Conservation (phyloP, 2,329 filamentous ascomycete genomes). For the Venturia asperata region DNA sequence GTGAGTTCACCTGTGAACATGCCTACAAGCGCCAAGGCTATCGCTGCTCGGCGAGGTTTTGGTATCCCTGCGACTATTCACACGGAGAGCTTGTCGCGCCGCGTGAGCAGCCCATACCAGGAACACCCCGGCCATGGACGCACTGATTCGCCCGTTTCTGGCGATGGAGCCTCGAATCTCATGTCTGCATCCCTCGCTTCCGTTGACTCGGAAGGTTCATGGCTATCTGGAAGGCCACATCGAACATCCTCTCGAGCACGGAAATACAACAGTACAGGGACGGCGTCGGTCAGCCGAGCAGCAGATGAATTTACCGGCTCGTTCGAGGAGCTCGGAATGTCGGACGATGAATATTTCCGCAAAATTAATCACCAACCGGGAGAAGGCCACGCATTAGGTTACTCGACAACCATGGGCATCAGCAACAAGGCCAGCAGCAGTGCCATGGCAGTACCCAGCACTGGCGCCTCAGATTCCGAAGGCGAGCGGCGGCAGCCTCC, state of each 20-base stretch:
- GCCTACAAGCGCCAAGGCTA: slow-evolving; percentile 31
- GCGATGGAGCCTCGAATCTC: slow-evolving; percentile 26
- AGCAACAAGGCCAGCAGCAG: slow-evolving; percentile 39
- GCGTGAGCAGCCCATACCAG: slow-evolving; percentile 21
- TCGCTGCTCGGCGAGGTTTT: slow-evolving; percentile 36
- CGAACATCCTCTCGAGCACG: slow-evolving; percentile 41
- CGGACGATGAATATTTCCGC: slow-evolving; percentile 69
- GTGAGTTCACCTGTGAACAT: slow-evolving; percentile 69
- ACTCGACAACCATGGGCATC: slow-evolving; percentile 25
- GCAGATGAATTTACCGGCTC: slow-evolving; percentile 49
- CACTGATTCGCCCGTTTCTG: slow-evolving; percentile 30
- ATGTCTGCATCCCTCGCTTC: slow-evolving; percentile 84
- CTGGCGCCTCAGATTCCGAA: slow-evolving; percentile 24
- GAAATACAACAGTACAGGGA: slow-evolving; percentile 42
- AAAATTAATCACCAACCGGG: slow-evolving; percentile 45
- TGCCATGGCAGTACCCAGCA: slow-evolving; percentile 34
- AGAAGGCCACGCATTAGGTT: slow-evolving; percentile 27
- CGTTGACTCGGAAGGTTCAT: slow-evolving; percentile 91
- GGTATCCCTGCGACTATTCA: slow-evolving; percentile 28
- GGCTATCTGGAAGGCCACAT: slow-evolving; percentile 72
- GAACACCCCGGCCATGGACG: slow-evolving; percentile 26
- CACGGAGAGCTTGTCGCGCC: slow-evolving; percentile 16
- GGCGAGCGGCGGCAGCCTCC: slow-evolving; percentile 26
- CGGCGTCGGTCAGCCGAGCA: slow-evolving; percentile 32
- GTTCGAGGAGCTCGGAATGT: slow-evolving; percentile 59